Evolutionary conservation across 2,329 filamentous ascomycete genomes (phyloP), one percentile per base, ranked within the genome.

Genomic region (Trichoderma lentiforme): DNA sequence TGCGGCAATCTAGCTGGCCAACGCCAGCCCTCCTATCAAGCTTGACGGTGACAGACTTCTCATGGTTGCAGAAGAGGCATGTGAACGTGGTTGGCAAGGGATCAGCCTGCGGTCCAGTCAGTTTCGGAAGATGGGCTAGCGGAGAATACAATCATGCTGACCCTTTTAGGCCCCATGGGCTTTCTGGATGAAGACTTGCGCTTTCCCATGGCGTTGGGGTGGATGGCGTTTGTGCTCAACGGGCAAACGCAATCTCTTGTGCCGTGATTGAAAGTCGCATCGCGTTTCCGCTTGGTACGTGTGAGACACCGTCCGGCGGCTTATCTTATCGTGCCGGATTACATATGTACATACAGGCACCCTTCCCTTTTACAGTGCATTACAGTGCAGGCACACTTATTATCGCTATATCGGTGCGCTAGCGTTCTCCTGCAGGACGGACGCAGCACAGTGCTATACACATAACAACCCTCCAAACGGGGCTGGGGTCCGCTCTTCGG

Each of bases 11-110:
- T 30, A 99, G 86, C 73, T 92, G 89, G 61, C 95, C 96, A 47
- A 97, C 88, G 66, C 94, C 94, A 32, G 90, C 86, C 81, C 98
- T 98, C 86, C 97, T 97, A 81, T 99, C 94, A 65, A 99, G 87
- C 82, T 97, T 96, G 76, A 98, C 93, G 32, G 90, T 88, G 67
- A 99, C 93, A 0, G 95, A 93, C 76, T 94, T 96, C 80, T 98
- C 96, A 83, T 98, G 95, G 81, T 98, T 98, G 87, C 96, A 99
- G 84, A 99, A 99, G 60, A 99, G 90, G 81, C 96, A 99, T 71
- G 95, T 93, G 82, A 99, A 99, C n/a, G 90, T 89, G 3, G 93
- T 95, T 4, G 92, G 87, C 21, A 96, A 87, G 53, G 90, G 88
- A 77, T 95, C 92, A 80, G 88, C 84, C 90, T 67, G 65, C 24